phyloP scores from a whole-genome alignment of 305 asterid species.

The Ajuga reptans region DNA sequence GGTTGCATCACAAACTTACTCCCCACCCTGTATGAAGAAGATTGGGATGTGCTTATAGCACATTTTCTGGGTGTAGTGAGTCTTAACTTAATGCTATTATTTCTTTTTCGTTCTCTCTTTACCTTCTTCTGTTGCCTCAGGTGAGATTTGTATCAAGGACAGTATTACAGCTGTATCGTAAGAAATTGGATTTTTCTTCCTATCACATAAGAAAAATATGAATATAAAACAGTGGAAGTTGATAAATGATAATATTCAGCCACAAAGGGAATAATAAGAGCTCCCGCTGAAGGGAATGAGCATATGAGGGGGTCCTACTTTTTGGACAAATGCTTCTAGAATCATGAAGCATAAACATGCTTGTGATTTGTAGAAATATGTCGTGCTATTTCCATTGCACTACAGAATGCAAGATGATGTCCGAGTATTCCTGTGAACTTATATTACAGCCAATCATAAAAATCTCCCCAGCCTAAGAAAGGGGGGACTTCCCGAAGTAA shows the following conservation, averaged over 20 bases:
- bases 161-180: not conserved
- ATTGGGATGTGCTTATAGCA: slow-evolving; percentile 92
- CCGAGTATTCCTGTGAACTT: not conserved
- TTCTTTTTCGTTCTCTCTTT: not conserved
- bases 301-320: not conserved
- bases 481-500: not conserved
- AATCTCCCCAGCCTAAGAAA: not conserved
- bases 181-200: not conserved
- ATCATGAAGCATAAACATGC: not conserved
- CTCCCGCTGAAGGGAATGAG: not conserved
- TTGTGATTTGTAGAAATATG: not conserved
- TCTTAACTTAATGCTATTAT: slow-evolving; percentile 3
- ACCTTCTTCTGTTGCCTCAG: slow-evolving; percentile 1
- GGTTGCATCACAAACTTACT: slow-evolving; percentile 72
- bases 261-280: not conserved
- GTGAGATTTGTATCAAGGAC: not conserved
- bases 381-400: not conserved
- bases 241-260: not conserved
- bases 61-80: slow-evolving; percentile 97
- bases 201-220: not conserved
- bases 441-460: not conserved
- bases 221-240: not conserved
- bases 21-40: slow-evolving; percentile 59
- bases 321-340: not conserved
- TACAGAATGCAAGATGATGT: not conserved